Conservation (phyloP, 2,329 filamentous ascomycete genomes). For the Microdochium bolleyi region DNA sequence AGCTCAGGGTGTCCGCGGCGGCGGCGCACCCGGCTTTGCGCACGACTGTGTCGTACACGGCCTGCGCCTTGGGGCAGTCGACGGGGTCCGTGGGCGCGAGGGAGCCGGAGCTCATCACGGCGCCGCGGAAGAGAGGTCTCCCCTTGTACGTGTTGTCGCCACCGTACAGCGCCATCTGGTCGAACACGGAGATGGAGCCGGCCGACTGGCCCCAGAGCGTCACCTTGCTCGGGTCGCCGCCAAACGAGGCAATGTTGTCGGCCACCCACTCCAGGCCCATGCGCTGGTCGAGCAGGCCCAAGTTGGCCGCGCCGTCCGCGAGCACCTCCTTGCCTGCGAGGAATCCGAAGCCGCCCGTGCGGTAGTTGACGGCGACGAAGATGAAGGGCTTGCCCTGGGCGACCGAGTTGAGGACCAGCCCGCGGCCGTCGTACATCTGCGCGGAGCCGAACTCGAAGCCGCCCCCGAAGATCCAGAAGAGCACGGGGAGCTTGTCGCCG, state of each 20-base stretch:
- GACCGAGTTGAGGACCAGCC: slow-evolving; percentile 24
- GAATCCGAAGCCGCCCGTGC: slow-evolving; percentile 56
- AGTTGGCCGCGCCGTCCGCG: slow-evolving; percentile 45
- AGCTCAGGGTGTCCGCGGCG: slow-evolving; percentile 40
- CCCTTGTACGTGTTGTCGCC: slow-evolving; percentile 57
- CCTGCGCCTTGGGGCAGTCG: slow-evolving; percentile 47
- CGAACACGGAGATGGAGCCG: slow-evolving; percentile 51
- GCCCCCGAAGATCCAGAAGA: slow-evolving; percentile 52
- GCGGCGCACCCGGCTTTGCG: slow-evolving; percentile 42
- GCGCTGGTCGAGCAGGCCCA: slow-evolving; percentile 54
- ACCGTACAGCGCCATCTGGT: slow-evolving; percentile 54
- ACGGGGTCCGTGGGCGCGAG: slow-evolving; percentile 41
- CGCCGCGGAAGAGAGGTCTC: slow-evolving; percentile 53
- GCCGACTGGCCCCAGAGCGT: slow-evolving; percentile 59
- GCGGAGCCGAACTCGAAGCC: slow-evolving; percentile 32
- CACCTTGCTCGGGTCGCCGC: slow-evolving; percentile 56
- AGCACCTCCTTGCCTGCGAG: slow-evolving; percentile 47
- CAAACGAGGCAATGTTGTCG: slow-evolving; percentile 57
- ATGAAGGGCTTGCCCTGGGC: slow-evolving; percentile 46
- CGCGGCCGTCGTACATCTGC: slow-evolving; percentile 26
- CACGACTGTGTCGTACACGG: slow-evolving; percentile 43
- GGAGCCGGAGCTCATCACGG: slow-evolving; percentile 55
- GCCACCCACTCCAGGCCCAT: slow-evolving; percentile 54
- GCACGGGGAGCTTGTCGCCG: slow-evolving; percentile 39
- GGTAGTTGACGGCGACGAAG: slow-evolving; percentile 58